phyloP scores from a whole-genome alignment of 2,329 filamentous ascomycete species.

The Neophaeococcomyces mojaviensis region DNA sequence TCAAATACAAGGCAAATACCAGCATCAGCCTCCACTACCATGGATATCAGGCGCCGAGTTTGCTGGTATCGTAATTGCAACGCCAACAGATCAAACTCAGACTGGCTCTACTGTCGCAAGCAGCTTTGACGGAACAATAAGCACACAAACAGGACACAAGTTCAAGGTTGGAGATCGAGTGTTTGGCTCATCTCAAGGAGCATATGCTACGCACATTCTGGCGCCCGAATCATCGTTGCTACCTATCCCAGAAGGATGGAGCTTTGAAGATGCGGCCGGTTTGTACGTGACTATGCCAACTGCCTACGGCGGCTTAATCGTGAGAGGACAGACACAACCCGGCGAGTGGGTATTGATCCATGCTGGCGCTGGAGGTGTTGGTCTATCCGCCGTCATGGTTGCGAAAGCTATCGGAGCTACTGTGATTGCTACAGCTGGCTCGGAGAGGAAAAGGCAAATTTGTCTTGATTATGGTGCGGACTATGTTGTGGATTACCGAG shows the following conservation, averaged over 20 bases:
- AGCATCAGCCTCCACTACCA: slow-evolving; percentile 79
- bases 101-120: slow-evolving; percentile 22
- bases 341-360: slow-evolving; percentile 87
- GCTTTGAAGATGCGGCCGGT: slow-evolving; percentile 74
- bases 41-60: slow-evolving; percentile 88
- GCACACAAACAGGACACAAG: slow-evolving; percentile 36
- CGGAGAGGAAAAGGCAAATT: slow-evolving; percentile 68
- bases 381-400: slow-evolving; percentile 83
- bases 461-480: slow-evolving; percentile 78
- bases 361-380: slow-evolving; percentile 85
- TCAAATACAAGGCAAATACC: slow-evolving; percentile 92
- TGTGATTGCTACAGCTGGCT: slow-evolving; percentile 87
- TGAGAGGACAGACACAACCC: slow-evolving; percentile 65
- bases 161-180: slow-evolving; percentile 75
- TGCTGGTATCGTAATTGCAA: slow-evolving; percentile 65
- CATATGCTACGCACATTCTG: slow-evolving; percentile 70
- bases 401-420: slow-evolving; percentile 86
- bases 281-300: slow-evolving; percentile 90
- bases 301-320: slow-evolving; percentile 74
- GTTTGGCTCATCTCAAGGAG: slow-evolving; percentile 80
- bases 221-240: slow-evolving; percentile 61
- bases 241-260: slow-evolving; percentile 73
- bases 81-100: slow-evolving; percentile 42
- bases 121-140: slow-evolving; percentile 27
- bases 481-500: slow-evolving; percentile 69